Base-by-base conservation (phyloP, 1,284 basidiomycete species). In the Spongiforma sp. region DNA sequence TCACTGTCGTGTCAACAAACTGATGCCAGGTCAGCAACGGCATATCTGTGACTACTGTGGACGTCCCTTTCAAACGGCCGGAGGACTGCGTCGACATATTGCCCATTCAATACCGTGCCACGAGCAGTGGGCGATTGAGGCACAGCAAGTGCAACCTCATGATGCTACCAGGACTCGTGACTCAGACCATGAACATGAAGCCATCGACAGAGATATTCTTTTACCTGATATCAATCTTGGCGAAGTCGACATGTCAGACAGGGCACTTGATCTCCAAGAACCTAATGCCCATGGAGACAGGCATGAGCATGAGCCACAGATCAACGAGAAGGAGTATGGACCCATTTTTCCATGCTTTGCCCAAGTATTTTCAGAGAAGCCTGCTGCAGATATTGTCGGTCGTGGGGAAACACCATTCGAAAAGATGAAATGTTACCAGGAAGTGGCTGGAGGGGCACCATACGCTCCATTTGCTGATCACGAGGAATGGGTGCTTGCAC, bases 401-500 rank as follows among this genome's bases (percentile, higher is more conserved):
- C 21, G 9, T 33, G 32, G 28, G 39, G 10, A 36, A 32, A 58
- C 32, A 2, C 39, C 30, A 8, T 59, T 52, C 17, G 34, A 59
- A n/a, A n/a, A 5, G 6, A 59, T 59, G 48, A 59, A 36, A 30
- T 4, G 5, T 28, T 30, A 30, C n/a, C 58, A 59, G n/a, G 46
- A 52, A 11, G 24, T 2, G 8, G n/a, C 58, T 19, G 48, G 48
- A 34, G 8, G 26, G 2, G 48, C 34, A 12, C 7, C 21, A n/a
- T 56, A 61, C 11, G 30, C 26, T 14, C 55, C 32, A 14, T 62
- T 57, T 21, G 34, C 55, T 1, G 55, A 64, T 57, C 7, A n/a
- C 3, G 26, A 62, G 19, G 34, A 62, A 30, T 65, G 63, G 63
- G 57, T 33, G 12, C 50, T 62, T n/a, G 62, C 58, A n/a, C 30